phyloP scores from a whole-genome alignment of 2,329 filamentous ascomycete genomes.

The Microascus cirrosus region DNA sequence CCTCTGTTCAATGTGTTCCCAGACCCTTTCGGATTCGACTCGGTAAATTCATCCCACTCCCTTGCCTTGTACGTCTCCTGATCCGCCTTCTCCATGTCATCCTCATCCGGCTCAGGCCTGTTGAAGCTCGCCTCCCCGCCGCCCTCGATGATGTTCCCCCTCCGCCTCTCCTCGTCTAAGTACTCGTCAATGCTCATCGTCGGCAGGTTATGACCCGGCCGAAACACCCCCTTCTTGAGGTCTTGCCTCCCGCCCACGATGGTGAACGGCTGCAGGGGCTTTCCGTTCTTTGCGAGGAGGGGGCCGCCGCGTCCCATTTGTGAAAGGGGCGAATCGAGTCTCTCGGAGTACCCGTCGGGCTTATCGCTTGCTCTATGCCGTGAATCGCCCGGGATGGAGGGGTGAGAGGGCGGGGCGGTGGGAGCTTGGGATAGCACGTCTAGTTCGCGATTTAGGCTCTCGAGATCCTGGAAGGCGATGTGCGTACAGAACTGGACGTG shows the following conservation, averaged over 20 bases:
- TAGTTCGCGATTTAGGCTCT: conserved; percentile 73
- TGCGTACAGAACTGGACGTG: conserved; percentile 65
- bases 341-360: conserved; percentile 52
- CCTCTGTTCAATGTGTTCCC: conserved; percentile 80
- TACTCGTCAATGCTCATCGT: conserved; percentile 99
- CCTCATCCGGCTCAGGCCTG: conserved; percentile 70
- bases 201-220: conserved; percentile 81
- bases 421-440: conserved; percentile 72
- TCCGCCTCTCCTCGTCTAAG: conserved; percentile 74
- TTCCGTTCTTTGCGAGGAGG: conserved; percentile 66
- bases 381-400: conserved; percentile 30
- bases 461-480: conserved; percentile 76
- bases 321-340: conserved; percentile 56
- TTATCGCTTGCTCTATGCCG: conserved; percentile 16
- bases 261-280: conserved; percentile 84
- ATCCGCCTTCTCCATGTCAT: conserved; percentile 79
- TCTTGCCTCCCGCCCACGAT: conserved; percentile 68
- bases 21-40: conserved; percentile 75
- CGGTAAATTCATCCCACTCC: conserved; percentile 89
- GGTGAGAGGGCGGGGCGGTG: conserved; percentile 29
- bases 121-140: conserved; percentile 66
- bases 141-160: conserved; percentile 84
- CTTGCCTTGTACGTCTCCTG: conserved; percentile 86
- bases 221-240: conserved; percentile 71
- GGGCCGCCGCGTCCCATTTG: conserved; percentile 49